A percentile compares a stretch with the other conserved stretches of the same genome.
Conservation (phyloP, 257 asterid genomes). For the Gentiana straminea region DNA sequence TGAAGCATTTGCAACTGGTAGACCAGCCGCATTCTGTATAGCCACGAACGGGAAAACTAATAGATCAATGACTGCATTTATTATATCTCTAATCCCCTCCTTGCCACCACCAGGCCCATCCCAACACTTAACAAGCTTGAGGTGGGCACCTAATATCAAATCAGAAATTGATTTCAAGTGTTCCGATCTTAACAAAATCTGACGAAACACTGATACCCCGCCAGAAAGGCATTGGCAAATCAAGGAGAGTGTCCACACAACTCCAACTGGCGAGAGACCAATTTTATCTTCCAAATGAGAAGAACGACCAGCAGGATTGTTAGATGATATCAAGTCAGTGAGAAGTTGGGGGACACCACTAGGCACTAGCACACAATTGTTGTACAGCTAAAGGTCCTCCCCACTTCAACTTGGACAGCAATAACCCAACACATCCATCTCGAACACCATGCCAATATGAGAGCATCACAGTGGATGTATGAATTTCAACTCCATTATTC, state of each 20-base stretch:
- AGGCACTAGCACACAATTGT: constrained; percentile 60
- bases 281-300: constrained; percentile 39
- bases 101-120: constrained; percentile 91
- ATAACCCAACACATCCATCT: constrained; percentile 85
- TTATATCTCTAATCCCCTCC: constrained; percentile 62
- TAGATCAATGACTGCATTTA: constrained; percentile 76
- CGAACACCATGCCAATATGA: constrained; percentile 80
- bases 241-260: constrained; percentile 78
- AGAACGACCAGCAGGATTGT: constrained; percentile 33
- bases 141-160: constrained; percentile 63
- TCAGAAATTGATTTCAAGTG: constrained; percentile 57
- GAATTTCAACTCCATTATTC: constrained; percentile 30
- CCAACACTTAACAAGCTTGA: constrained; percentile 68
- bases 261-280: constrained; percentile 81
- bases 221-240: constrained; percentile 94
- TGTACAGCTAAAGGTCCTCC: constrained; percentile 98
- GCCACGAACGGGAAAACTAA: constrained; percentile 95
- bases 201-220: constrained; percentile 76
- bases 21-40: constrained; percentile 70
- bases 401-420: constrained; percentile 82
- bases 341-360: constrained; percentile 90
- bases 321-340: constrained; percentile 47
- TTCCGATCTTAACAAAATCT: constrained; percentile 65
- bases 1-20: constrained; percentile 85
- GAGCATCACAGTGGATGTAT: constrained; percentile 40